Evolutionary conservation across 441 rosid species (phyloP).

Genomic region (Gossypium davidsonii): DNA sequence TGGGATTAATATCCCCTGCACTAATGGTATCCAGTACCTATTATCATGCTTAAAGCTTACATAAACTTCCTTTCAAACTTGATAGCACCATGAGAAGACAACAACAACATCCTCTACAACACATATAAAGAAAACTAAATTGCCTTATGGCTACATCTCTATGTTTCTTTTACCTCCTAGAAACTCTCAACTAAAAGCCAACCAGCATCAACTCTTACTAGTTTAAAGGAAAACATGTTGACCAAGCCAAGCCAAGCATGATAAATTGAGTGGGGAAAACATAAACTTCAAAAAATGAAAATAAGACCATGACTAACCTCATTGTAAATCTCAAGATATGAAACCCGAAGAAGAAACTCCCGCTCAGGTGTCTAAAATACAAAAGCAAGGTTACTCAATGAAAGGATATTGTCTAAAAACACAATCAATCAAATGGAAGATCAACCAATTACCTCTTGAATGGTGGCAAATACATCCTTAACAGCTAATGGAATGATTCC

Average conservation of each 20-base stretch:
- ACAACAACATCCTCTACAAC: neutral
- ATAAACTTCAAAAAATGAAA: conserved; percentile 1
- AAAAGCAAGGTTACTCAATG: conserved; percentile 6
- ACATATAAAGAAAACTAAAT: neutral
- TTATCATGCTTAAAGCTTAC: neutral
- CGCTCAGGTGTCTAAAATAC: conserved; percentile 58
- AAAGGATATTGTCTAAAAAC: neutral
- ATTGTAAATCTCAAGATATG: conserved; percentile 69
- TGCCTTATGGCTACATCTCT: neutral
- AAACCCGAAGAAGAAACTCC: conserved; percentile 77
- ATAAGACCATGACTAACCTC: conserved; percentile 39
- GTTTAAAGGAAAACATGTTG: neutral
- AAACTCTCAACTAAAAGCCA: neutral
- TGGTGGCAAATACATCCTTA: conserved; percentile 69
- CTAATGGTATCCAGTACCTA: neutral
- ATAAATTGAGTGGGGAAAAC: neutral
- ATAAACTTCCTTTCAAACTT: neutral
- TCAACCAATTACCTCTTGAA: conserved; percentile 51
- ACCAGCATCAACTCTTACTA: neutral
- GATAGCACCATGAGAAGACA: neutral
- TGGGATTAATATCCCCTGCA: too few relatives aligned
- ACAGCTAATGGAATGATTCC: conserved; percentile 69
- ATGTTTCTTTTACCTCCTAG: neutral
- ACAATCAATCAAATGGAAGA: conserved; percentile 3
- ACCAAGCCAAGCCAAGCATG: neutral